A percentile compares a stretch with the other conserved stretches of the same genome.
Conservation (phyloP, 2,329 filamentous ascomycete genomes). For the Sclerotinia borealis region DNA sequence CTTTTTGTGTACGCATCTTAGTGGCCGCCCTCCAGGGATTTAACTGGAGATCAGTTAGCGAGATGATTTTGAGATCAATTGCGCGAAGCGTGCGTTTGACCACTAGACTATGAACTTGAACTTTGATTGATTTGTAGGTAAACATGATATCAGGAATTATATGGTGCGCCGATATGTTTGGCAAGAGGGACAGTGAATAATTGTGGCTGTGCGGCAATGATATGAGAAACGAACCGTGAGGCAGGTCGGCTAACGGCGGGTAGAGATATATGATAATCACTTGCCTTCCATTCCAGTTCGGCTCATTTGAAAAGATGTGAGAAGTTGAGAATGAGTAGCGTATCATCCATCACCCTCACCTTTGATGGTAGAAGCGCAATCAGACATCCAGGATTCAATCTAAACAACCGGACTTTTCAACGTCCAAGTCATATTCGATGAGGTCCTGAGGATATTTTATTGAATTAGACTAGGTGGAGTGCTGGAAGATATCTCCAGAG, state of each 20-base stretch:
- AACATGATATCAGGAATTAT: background rate
- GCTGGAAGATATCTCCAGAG: background rate
- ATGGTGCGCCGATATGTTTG: background rate
- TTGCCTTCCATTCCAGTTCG: background rate
- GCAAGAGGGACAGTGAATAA: background rate
- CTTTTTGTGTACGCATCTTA: background rate
- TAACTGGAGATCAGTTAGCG: background rate
- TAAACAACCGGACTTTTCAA: background rate
- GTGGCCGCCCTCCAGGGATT: slow-evolving; percentile 2
- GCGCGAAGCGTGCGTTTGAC: background rate
- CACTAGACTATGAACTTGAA: slow-evolving; percentile 7
- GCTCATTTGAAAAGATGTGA: too few relatives aligned
- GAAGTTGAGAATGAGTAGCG: background rate
- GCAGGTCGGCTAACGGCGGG: background rate
- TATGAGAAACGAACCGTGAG: background rate
- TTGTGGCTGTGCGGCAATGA: background rate
- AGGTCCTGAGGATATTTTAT: too few relatives aligned
- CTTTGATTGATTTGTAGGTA: background rate
- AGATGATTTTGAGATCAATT: too few relatives aligned
- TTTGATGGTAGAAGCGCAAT: background rate
- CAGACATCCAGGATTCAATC: too few relatives aligned
- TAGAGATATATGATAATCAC: background rate
- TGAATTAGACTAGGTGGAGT: background rate
- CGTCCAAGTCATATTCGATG: too few relatives aligned
- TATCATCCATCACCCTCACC: background rate